These are phyloP conservation scores for Cordia subcordata DNA, from an alignment of 257 asterid genomes.

Conservation along the genomic window DNA sequence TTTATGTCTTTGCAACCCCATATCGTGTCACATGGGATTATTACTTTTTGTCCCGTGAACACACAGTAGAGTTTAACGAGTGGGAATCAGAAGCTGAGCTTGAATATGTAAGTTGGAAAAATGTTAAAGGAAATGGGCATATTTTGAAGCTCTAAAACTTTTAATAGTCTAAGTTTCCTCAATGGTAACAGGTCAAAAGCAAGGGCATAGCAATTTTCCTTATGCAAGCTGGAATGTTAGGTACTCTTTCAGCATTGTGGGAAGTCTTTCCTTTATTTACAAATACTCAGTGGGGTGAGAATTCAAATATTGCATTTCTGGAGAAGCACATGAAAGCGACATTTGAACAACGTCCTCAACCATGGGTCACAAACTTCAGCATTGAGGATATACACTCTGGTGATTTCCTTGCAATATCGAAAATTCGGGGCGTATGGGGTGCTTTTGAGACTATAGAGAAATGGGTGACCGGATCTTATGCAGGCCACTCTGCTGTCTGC, in stretches of 20 bases:
- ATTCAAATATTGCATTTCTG: constrained; percentile 66
- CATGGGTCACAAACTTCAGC: constrained; percentile 66
- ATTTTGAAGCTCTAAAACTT: constrained; percentile 2
- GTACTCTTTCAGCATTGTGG: constrained; percentile 77
- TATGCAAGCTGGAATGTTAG: constrained; percentile 81
- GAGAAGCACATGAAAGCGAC: constrained; percentile 79
- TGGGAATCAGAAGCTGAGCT: constrained; percentile 79
- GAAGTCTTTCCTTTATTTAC: constrained; percentile 79
- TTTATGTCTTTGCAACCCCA: constrained; percentile 82
- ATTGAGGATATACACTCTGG: constrained; percentile 76
- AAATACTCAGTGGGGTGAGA: constrained; percentile 76
- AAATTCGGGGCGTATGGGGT: constrained; percentile 87
- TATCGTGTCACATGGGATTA: constrained; percentile 87
- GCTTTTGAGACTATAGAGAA: constrained; percentile 89
- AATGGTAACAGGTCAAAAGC: constrained; percentile 47
- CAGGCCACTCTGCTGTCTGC: constrained; percentile 86
- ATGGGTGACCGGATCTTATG: constrained; percentile 88
- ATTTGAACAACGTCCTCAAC: constrained; percentile 76
- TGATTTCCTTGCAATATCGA: constrained; percentile 76
- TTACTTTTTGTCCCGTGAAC: constrained; percentile 68
- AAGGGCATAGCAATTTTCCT: constrained; percentile 78
- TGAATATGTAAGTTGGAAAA: constrained; percentile 60
- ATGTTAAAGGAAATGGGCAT: neutral
- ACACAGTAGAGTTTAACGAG: constrained; percentile 65
- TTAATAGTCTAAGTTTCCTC: constrained; percentile 2